Evolutionary conservation across 306 rosid genomes (phyloP).

Genomic region (Medicago ruthenica): DNA sequence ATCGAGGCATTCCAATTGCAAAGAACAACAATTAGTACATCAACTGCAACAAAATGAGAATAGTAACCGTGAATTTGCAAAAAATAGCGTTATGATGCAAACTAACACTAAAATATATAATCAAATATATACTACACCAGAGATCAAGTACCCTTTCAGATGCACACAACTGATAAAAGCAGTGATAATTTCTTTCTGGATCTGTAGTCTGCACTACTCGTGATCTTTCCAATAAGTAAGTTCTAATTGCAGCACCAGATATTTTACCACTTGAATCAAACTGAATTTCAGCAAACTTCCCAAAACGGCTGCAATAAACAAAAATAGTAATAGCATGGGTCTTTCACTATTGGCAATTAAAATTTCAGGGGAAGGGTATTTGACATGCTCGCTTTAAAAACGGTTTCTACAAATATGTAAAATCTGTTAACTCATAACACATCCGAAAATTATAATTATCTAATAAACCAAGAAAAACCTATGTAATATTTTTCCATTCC

Average conservation of each 20-base stretch:
- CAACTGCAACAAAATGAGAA: slow-evolving; percentile 33
- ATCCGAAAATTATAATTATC: slow-evolving; percentile 1
- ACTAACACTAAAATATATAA: slow-evolving; percentile 16
- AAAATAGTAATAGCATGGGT: slow-evolving; percentile 12
- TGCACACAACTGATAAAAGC: slow-evolving; percentile 96
- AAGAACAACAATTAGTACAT: slow-evolving; percentile 39
- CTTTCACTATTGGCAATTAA: slow-evolving; percentile 16
- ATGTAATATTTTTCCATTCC: slow-evolving; percentile 21
- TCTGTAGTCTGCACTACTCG: slow-evolving; percentile 93
- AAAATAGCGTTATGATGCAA: slow-evolving; percentile 33
- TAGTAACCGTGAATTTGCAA: slow-evolving; percentile 26
- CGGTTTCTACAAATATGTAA: slow-evolving; percentile 15
- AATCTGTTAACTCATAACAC: slow-evolving; percentile 18
- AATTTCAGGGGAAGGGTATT: slow-evolving; percentile 29
- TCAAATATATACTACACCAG: slow-evolving; percentile 21
- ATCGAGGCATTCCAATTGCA: slow-evolving; percentile 43
- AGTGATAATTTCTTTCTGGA: slow-evolving; percentile 96
- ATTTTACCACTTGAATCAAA: slow-evolving; percentile 94
- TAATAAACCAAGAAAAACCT: slow-evolving; percentile 8
- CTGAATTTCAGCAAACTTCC: slow-evolving; percentile 98
- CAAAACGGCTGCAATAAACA: slow-evolving; percentile 79
- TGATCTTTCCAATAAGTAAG: slow-evolving; percentile 93
- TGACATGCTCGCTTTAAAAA: slow-evolving; percentile 1
- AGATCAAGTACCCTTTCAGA: slow-evolving; percentile 72
- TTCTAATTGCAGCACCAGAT: slow-evolving; percentile 98